Conservation (phyloP, 208 protist genomes). For the Lotmaria passim region DNA sequence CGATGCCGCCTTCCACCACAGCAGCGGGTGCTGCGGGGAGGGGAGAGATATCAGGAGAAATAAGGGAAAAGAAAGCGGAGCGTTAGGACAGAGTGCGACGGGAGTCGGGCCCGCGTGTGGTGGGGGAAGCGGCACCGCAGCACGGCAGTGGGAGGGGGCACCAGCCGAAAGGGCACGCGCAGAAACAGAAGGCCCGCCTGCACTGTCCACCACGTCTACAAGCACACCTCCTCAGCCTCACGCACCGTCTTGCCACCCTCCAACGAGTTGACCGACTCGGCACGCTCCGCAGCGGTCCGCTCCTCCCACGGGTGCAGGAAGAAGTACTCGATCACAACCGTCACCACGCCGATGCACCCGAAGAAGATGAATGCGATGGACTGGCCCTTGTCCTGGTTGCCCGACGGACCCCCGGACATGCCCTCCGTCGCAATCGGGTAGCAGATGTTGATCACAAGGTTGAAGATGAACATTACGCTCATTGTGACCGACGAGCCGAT, state of each 20-base stretch:
- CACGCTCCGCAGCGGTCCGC: background rate
- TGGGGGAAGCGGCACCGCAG: no score
- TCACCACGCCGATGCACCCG: conserved; percentile 38
- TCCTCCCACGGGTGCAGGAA: conserved; percentile 47
- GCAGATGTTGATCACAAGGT: conserved; percentile 42
- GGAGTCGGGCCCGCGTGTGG: no score
- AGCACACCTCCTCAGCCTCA: background rate
- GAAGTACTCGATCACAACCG: conserved; percentile 41
- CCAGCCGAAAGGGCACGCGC: background rate
- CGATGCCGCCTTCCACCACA: no score
- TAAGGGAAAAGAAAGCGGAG: no score
- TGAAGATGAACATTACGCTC: conserved; percentile 42
- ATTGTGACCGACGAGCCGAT: conserved; percentile 35
- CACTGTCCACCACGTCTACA: background rate
- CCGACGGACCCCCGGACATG: conserved; percentile 50
- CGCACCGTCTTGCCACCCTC: background rate
- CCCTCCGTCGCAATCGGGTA: conserved; percentile 45
- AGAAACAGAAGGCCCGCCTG: background rate
- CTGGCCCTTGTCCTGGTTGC: conserved; percentile 54
- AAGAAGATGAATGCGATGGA: conserved; percentile 51
- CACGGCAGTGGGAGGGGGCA: no score
- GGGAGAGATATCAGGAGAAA: no score
- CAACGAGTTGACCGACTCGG: background rate
- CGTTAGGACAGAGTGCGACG: no score
- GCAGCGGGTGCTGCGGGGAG: no score